Conservation (phyloP, 306 rosid species). For the Astragalus glycyphyllos region DNA sequence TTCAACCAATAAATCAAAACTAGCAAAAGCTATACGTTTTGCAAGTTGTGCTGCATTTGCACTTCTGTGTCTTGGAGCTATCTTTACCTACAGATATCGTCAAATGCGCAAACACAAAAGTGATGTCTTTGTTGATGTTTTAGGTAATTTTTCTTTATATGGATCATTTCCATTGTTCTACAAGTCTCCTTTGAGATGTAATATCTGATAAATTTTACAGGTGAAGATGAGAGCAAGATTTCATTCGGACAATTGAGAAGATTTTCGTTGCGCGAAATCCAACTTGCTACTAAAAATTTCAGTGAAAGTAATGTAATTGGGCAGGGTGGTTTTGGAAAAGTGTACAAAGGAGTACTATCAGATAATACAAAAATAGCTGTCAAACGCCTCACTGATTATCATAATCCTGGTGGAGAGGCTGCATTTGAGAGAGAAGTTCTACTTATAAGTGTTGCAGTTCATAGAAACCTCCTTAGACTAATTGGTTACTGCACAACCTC, state of each 20-base stretch:
- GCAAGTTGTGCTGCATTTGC: constrained; percentile 75
- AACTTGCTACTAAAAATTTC: constrained; percentile 79
- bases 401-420: constrained; percentile 94
- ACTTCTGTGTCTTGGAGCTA: constrained; percentile 63
- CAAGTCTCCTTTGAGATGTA: constrained; percentile 30
- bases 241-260: constrained; percentile 72
- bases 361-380: constrained; percentile 77
- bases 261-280: constrained; percentile 91
- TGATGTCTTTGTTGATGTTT: constrained; percentile 82
- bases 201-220: constrained; percentile 47
- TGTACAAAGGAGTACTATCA: constrained; percentile 81
- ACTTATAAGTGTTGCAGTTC: constrained; percentile 90
- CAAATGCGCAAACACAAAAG: constrained; percentile 44
- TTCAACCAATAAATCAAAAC: constrained; percentile 59
- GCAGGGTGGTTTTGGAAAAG: constrained; percentile 98
- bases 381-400: constrained; percentile 78
- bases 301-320: constrained; percentile 85
- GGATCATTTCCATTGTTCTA: background rate
- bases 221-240: constrained; percentile 80
- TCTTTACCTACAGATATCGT: constrained; percentile 57
- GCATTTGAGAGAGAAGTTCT: constrained; percentile 91
- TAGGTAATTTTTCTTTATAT: constrained; percentile 56
- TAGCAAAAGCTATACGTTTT: constrained; percentile 49
- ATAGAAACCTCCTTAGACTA: constrained; percentile 80
- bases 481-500: constrained; percentile 81